Evolutionary conservation across 2,329 filamentous ascomycete genomes (phyloP).

Genomic region (Fusarium phyllophilum): DNA sequence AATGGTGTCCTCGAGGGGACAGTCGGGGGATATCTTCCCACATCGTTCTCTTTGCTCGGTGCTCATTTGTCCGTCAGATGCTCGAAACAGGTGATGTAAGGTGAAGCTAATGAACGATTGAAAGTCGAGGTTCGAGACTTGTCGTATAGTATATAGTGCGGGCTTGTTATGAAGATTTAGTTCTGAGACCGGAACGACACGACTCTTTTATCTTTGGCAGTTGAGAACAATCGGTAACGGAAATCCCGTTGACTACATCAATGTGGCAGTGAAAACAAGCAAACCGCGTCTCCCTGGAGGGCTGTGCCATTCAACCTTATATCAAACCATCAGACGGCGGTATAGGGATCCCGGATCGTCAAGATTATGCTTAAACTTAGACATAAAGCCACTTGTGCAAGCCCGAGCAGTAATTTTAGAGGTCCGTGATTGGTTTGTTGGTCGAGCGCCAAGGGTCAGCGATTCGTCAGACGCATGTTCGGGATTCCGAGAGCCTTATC

Average conservation of each 20-base stretch:
- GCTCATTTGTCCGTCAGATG: not conserved
- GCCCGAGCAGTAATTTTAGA: not conserved
- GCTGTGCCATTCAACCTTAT: not conserved
- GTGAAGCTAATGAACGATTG: too few species aligned
- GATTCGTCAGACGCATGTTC: not conserved
- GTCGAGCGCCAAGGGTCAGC: not conserved
- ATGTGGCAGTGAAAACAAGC: not conserved
- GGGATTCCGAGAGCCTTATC: not conserved
- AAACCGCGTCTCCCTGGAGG: not conserved
- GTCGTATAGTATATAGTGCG: not conserved
- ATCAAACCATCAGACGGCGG: not conserved
- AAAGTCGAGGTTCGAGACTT: not conserved
- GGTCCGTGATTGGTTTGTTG: not conserved
- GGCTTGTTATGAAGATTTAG: not conserved
- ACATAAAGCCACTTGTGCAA: not conserved
- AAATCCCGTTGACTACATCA: not conserved
- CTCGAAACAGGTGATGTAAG: accelerated
- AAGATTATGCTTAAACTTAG: not conserved
- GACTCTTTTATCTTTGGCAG: not conserved
- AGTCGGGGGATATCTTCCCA: not conserved
- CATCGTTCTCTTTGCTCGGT: not conserved
- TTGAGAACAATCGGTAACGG: not conserved
- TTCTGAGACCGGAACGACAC: not conserved
- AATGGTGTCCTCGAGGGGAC: not conserved
- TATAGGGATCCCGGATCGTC: not conserved